Base-by-base conservation (phyloP, 352 stramenopile species). In the Thalassiosira allenii region DNA sequence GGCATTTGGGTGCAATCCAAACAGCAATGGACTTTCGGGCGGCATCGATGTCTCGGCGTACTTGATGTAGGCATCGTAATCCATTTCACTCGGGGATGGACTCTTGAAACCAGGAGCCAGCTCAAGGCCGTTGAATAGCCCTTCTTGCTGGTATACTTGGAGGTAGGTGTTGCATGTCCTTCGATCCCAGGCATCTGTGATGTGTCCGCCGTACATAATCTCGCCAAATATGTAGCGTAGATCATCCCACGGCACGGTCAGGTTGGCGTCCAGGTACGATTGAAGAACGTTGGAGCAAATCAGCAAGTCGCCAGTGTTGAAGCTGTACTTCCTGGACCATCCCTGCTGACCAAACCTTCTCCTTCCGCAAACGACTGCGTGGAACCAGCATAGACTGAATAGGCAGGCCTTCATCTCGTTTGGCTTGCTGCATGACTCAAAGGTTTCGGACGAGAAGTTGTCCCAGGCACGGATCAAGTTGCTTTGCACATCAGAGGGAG, bases 311-410 rank as follows among this genome's bases (percentile, higher is more conserved):
- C 96, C 96, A 51, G 98, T 94, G 33, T 94, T 97, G 88, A 99
- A 99, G n/a, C 96, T 96, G 79, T 98, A 99, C 89, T 98, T 98
- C 94, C 98, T 98, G 79, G 98, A 98, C 91, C 98, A 99, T 11
- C 97, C 97, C 49, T 98, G 94, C 41, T 96, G 95, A 4, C 97
- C 97, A 84, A 98, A 99, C 88, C 97, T 97, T 87, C 98, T 98
- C 33, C 97, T 95, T 72, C 98, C 96, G 93, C 98, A 97, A 66
- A 99, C 95, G 63, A 98, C 93, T 29, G 96, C 94, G 77, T 99
- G 97, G 88, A 98, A 99, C 88, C 98, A 95, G 89, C 97, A 98
- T 8, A 99, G 88, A 0, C 96, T 96, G 83, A 98, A 99, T 27
- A 99, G 86, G 76, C 98, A 98, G 32, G 92, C 96, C 79, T 98